Evolutionary conservation across 768 basidiomycete genomes (phyloP), one percentile per base, ranked within the genome.

Genomic region (Lepiota venenata): DNA sequence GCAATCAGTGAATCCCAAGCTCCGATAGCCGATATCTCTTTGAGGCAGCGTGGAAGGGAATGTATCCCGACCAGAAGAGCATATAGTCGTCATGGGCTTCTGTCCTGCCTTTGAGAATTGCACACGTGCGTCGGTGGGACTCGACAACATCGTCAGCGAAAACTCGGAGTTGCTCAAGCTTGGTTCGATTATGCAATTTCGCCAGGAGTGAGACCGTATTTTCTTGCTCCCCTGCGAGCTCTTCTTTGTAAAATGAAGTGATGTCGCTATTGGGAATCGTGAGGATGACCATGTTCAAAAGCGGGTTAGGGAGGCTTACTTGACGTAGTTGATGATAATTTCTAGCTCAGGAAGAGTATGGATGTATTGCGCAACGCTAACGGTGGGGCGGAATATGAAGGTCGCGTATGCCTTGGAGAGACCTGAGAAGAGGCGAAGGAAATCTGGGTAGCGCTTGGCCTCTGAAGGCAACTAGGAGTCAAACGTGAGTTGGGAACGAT

Each of bases 161-260:
- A 2, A 53, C 55, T 0, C 37, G n/a, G 1, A 69, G 61, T 4
- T 58, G 60, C 7, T 68, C 66, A 44, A 65, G 42, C 50, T 73
- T 74, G 3, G 66, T 57, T 6, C 51, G 44, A 2, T 59, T 54
- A 2, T 58, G 52, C 22, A 56, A 61, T 10, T 57, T 55, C 0
- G 74, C 73, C 0, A 68, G 51, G 14, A 63, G 56, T 0, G 75
- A 73, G 32, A 75, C 58, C 22, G 63, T 69, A 52, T 74, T 75
- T 35, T 66, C 63, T 4, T 56, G 53, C 48, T 76, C 75, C 2
- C 66, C 68, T 0, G 50, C 63, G 1, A 63, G 50, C 47, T 76
- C 74, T 63, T 77, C 75, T 53, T 76, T 68, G 48, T 76, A 71
- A 50, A 76, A 75, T 0, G 69, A 75, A 1, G 74, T 57, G 25